Evolutionary conservation across 2,329 filamentous ascomycete species (phyloP), one percentile per base, ranked within the genome.

Genomic region (Orbilia ellipsospora): DNA sequence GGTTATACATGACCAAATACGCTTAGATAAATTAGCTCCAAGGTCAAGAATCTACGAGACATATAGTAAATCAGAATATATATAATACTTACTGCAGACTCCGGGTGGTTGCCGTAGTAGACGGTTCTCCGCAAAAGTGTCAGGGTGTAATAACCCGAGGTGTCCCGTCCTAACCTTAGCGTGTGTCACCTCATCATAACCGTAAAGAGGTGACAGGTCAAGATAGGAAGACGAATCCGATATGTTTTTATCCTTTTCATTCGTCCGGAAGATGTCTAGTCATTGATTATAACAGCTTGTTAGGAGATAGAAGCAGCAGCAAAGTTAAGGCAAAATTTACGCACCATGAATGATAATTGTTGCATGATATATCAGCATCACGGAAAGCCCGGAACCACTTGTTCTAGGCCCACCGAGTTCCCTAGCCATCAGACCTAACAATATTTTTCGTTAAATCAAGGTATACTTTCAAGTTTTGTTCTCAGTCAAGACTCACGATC

Each of bases 181-280:
- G 79, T 92, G 90, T 77, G 91, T 88, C 26, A 84, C 83, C 78
- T 88, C 85, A 51, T 87, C 88, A 60, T 87, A 90, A 2, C 91
- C 91, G 78, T 93, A 93, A 2, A 93, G 83, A 0, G 91, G 91
- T 0, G 89, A 86, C 0, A 94, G 84, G 79, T 93, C 91, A 23
- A 93, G 86, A 77, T 93, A 93, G 0, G 90, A 92, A 0, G 90
- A 92, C 0, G 89, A 92, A 77, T 88, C 84, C 0, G 88, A 90
- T 66, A 87, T 88, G 67, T 87, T 88, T 79, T 85, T 86, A 80
- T 93, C 88, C 4, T 83, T 83, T 26, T 88, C 87, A 78, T 87
- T 88, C 1, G 90, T 91, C 44, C 88, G 85, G 82, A 92, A 92
- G 59, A 90, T 83, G 79, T 90, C 88, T 82, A 48, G n/a, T 52